Base-by-base conservation (phyloP, 2,329 filamentous ascomycete species). In the Fusarium sp. region DNA sequence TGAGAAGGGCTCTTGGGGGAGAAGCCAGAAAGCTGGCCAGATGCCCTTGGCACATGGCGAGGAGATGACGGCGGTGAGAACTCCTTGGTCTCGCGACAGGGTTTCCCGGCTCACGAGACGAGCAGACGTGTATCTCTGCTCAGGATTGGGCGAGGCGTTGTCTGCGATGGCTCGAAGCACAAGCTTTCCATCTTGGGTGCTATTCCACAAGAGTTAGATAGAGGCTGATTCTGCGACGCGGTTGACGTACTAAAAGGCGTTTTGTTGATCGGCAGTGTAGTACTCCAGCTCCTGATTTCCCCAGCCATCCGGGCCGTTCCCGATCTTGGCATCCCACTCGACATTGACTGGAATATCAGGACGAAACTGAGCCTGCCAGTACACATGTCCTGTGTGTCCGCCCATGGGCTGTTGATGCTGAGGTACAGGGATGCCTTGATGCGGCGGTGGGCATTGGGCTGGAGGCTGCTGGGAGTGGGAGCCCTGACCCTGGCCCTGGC, bases 11-110 rank as follows among this genome's bases (percentile, higher is more conserved):
- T 87, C 82, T 29, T 77, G 71, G 0, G 84, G 84, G 6, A 87
- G 74, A 48, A 87, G 78, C 84, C 84, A 87, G 66, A 86, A 86
- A 0, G 84, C 84, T 1, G 84, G 84, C 84, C 84, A 87, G 42
- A 87, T 81, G 4, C 84, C 84, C 3, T 75, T 69, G 0, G 84
- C 84, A 48, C 80, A 82, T 0, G 84, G 84, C 1, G 82, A 77
- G 0, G 76, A 74, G 10, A 86, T 77, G 2, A 79, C 77, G 2
- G 81, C 84, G 3, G 79, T 79, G 37, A 87, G 70, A 44, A 80
- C 84, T 25, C 84, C 84, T 29, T 80, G 75, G 37, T 82, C 76
- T 3, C 81, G 77, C 3, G 71, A 76, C 0, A 87, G 76, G 6
- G 81, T 83, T 60, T 81, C 78, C 31, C 80, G 76, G 52, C 79